Evolutionary conservation across 306 rosid genomes (phyloP).

Genomic region (Arachis hypogaea): DNA sequence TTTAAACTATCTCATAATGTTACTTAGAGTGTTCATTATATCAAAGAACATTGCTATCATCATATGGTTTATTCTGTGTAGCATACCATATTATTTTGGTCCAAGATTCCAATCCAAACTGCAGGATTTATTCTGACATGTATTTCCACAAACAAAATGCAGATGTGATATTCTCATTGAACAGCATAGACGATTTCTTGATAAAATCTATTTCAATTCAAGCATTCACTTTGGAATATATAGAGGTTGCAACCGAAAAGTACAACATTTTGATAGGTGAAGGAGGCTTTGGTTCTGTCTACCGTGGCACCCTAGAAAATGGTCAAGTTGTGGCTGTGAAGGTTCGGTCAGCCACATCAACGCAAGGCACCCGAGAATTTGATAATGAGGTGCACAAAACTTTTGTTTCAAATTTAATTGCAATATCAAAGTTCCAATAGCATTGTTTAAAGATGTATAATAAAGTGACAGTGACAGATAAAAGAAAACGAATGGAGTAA

Average conservation of each 20-base stretch:
- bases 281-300: constrained; percentile 97
- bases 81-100: too few species aligned
- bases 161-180: constrained; percentile 67
- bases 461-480: too few species aligned
- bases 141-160: constrained; percentile 43
- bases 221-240: constrained; percentile 59
- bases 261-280: constrained; percentile 85
- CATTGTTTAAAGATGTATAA: background rate
- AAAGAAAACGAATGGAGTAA: too few species aligned
- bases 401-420: constrained; percentile 1
- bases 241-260: constrained; percentile 70
- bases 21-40: background rate
- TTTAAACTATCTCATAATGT: constrained; percentile 8
- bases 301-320: constrained; percentile 64
- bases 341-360: constrained; percentile 88
- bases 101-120: too few species aligned
- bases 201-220: constrained; percentile 63
- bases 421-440: background rate
- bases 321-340: constrained; percentile 90
- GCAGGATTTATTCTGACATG: background rate
- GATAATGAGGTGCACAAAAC: constrained; percentile 68
- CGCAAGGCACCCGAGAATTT: constrained; percentile 92
- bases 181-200: constrained; percentile 69
- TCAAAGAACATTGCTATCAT: background rate
- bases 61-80: background rate